phyloP scores from a whole-genome alignment of 768 basidiomycete genomes.

The Piloderma croceum region DNA sequence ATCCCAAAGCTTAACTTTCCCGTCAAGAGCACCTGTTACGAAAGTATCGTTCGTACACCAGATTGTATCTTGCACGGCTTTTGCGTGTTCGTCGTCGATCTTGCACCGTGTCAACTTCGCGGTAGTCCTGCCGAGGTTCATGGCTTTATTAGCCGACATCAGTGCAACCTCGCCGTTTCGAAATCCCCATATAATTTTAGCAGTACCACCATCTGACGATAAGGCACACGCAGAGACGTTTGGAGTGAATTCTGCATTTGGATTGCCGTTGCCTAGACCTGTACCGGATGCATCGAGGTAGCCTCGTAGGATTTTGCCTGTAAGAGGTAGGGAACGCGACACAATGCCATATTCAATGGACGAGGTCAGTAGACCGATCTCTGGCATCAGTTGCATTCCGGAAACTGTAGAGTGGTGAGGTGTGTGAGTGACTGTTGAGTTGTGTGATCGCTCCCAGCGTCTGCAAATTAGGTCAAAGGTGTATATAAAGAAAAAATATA shows the following conservation, averaged over 20 bases:
- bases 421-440: conserved; percentile 52
- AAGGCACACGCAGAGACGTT: conserved; percentile 57
- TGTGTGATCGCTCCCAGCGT: conserved; percentile 65
- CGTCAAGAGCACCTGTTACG: conserved; percentile 56
- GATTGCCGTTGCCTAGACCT: conserved; percentile 59
- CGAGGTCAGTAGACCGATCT: conserved; percentile 49
- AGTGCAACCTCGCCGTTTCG: conserved; percentile 62
- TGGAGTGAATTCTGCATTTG: conserved; percentile 69
- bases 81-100: conserved; percentile 59
- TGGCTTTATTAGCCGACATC: conserved; percentile 49
- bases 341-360: conserved; percentile 68
- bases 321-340: conserved; percentile 65
- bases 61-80: conserved; percentile 47
- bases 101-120: conserved; percentile 44
- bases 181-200: conserved; percentile 70
- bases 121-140: conserved; percentile 45
- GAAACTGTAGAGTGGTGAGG: conserved; percentile 58
- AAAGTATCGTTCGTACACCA: conserved; percentile 42
- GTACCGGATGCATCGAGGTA: conserved; percentile 61
- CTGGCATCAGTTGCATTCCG: conserved; percentile 54
- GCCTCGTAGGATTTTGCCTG: conserved; percentile 63
- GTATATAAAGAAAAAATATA: background rate
- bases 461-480: conserved; percentile 30
- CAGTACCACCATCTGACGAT: conserved; percentile 58
- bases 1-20: conserved; percentile 72